phyloP scores from a whole-genome alignment of 2,329 filamentous ascomycete species.

The Hypoxylon sp. region DNA sequence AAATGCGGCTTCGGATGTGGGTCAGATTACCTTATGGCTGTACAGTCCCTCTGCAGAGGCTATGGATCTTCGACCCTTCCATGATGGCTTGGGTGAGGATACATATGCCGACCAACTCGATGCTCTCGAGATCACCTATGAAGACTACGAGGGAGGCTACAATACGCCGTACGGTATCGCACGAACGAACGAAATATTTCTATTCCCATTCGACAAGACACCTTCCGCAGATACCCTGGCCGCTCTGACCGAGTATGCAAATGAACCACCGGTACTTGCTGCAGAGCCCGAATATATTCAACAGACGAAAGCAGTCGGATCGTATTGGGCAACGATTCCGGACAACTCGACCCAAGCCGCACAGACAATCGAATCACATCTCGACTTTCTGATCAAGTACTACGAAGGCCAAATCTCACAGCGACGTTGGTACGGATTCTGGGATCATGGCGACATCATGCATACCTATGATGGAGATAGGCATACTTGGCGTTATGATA shows the following conservation, averaged over 20 bases:
- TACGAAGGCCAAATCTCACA: constrained; percentile 70
- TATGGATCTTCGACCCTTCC: constrained; percentile 70
- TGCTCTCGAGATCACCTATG: constrained; percentile 74
- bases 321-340: constrained; percentile 65
- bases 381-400: constrained; percentile 70
- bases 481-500: constrained; percentile 73
- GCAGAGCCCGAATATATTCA: constrained; percentile 65
- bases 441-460: constrained; percentile 74
- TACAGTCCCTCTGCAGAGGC: constrained; percentile 70
- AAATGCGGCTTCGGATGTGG: constrained; percentile 64
- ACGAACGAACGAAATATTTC: constrained; percentile 69
- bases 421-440: constrained; percentile 74
- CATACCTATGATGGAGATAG: constrained; percentile 73
- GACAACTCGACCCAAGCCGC: constrained; percentile 50
- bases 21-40: constrained; percentile 71
- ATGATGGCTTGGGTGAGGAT: constrained; percentile 70
- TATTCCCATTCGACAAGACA: constrained; percentile 67
- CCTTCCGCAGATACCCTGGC: constrained; percentile 64
- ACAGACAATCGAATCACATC: constrained; percentile 64
- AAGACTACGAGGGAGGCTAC: constrained; percentile 71
- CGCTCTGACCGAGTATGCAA: constrained; percentile 61
- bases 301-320: constrained; percentile 67
- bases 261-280: constrained; percentile 67
- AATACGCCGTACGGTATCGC: constrained; percentile 71
- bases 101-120: constrained; percentile 71